These are phyloP conservation scores for Anthoceros angustus DNA, from an alignment of 225 moss, liverwort and hornwort species.

Conservation along the genomic window DNA sequence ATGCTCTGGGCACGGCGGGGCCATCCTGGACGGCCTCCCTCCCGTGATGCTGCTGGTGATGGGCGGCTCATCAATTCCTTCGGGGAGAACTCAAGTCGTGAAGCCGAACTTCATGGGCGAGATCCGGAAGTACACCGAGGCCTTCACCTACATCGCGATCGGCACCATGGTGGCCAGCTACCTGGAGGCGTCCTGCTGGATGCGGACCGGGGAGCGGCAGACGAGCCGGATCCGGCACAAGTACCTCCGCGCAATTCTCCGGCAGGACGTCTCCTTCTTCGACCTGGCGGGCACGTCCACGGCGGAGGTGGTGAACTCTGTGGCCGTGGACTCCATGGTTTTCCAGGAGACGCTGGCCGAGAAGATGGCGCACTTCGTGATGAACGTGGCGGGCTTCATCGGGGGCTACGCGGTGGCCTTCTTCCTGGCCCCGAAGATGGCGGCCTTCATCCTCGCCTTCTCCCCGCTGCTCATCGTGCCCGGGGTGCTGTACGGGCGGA, in stretches of 20 bases:
- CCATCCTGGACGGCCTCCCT: constrained; percentile 42
- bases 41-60: constrained; percentile 49
- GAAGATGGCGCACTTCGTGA: neutral
- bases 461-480: neutral
- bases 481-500: constrained; percentile 4
- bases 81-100: constrained; percentile 17
- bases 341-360: neutral
- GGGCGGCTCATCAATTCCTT: constrained; percentile 40
- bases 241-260: constrained; percentile 40
- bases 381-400: neutral
- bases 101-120: constrained; percentile 7
- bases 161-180: neutral
- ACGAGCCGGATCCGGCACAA: constrained; percentile 38
- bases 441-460: neutral
- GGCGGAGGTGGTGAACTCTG: constrained; percentile 9
- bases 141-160: neutral
- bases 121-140: constrained; percentile 13
- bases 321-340: neutral
- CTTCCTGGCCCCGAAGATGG: neutral
- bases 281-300: neutral
- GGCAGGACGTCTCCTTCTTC: constrained; percentile 11
- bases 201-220: constrained; percentile 51
- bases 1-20: constrained; percentile 35
- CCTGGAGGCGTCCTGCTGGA: constrained; percentile 50
- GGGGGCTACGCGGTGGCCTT: neutral